These are phyloP conservation scores for Bjerkandera adusta DNA, from an alignment of 1,284 basidiomycete genomes.

Conservation along the genomic window DNA sequence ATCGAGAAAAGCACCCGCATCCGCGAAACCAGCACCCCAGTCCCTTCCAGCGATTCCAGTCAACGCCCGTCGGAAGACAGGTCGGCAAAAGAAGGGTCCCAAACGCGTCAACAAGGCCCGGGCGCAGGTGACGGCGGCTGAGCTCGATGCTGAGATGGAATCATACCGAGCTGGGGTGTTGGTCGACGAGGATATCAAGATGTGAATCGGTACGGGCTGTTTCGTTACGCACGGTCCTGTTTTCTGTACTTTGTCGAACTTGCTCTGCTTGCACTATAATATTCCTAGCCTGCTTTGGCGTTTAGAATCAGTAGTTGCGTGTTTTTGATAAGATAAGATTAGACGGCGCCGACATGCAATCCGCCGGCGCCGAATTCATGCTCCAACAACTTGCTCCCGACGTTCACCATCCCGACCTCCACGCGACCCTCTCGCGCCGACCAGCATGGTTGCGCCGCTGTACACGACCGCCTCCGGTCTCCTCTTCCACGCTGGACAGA, in stretches of 20 bases:
- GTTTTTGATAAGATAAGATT: conserved; percentile 12
- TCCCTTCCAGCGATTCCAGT: conserved; percentile 13
- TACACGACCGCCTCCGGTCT: conserved; percentile 84
- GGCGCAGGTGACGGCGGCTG: conserved; percentile 35
- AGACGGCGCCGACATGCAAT: not conserved
- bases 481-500: conserved; percentile 94
- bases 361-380: no score
- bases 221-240: no score
- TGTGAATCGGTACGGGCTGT: not conserved
- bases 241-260: no score
- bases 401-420: not conserved
- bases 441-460: conserved; percentile 80
- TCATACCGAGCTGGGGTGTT: conserved; percentile 50
- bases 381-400: not conserved
- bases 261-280: no score
- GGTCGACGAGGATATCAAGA: conserved; percentile 9
- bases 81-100: conserved; percentile 63
- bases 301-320: no score
- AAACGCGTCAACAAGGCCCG: conserved; percentile 58
- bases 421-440: not conserved
- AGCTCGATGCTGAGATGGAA: conserved; percentile 73
- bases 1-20: conserved; percentile 7
- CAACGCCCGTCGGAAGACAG: conserved; percentile 29
- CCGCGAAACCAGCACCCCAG: conserved; percentile 5
- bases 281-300: no score